Base-by-base conservation (phyloP, 768 basidiomycete genomes). In the Amanita rimosa region DNA sequence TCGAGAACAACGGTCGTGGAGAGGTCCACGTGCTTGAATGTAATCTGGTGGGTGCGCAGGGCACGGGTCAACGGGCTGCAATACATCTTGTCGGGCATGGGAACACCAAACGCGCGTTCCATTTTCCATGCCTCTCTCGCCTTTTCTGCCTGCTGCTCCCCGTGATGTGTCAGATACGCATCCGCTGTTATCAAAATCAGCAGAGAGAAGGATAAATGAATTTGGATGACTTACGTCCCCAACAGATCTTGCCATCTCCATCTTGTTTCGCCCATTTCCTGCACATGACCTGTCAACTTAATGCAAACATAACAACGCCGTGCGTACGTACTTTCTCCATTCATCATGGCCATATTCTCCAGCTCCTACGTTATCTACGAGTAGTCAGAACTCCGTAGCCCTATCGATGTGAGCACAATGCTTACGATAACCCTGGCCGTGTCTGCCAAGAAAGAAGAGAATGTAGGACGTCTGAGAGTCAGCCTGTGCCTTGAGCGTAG, bases 371-470 rank as follows among this genome's bases (percentile, higher is more conserved):
- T 89, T 89, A 64, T 89, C 83, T 86, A 14, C 17, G 4, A 10
- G 38, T 33, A 33, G 48, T 52, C 11, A 49, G 40, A 17, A 8
- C 22, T 24, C 24, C 10, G 16, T 42, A 48, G 29, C 26, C 14
- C 21, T 10, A n/a, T n/a, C n/a, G n/a, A n/a, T n/a, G n/a, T n/a
- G n/a, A n/a, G n/a, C n/a, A n/a, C n/a, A n/a, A n/a, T n/a, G 66
- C 82, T 54, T 60, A 85, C 85, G 85, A 55, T 71, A 76, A 46
- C 84, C 86, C 61, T 88, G 67, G 1, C 86, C 86, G 52, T 90
- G 86, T 54, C 86, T 67, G 1, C 74, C 75, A 1, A 87, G 61
- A 49, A 82, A 75, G 48, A 88, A 65, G 10, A 84, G 66, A 55
- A 87, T 90, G 64, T 80, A 81, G 9, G 62, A 62, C 17, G 66